Base-by-base conservation (phyloP, 169 alveolate genomes). In the Plasmodium chabaudi region DNA sequence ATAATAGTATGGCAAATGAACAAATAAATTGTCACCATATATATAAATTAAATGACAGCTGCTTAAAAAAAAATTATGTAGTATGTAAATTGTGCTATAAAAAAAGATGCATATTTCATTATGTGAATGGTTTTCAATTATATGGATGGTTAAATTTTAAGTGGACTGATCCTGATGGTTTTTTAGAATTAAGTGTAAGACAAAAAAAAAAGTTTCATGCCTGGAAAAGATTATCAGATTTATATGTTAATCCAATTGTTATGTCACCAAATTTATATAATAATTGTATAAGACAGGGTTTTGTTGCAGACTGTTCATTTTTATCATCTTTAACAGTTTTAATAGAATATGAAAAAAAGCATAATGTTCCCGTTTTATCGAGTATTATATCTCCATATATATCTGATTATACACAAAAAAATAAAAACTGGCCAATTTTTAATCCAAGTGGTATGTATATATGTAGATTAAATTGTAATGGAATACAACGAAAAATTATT, bases 291-390 rank as follows among this genome's bases (percentile, higher is more conserved):
- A 93, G 93, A 44, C 98, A 97, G 82, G 98, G 98, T 10, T 96
- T 95, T 88, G 97, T 97, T 12, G 99, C 98, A 0, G 99, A 97
- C 88, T 97, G 99, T 86, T 96, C 98, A 15, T 97, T 97, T 69
- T 91, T 97, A 12, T 92, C 97, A 3, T 92, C 96, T 25, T 86
- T 97, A 55, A 97, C 99, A 0, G 95, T 95, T 27, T 90, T 97
- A 42, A 95, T 97, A 23, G 98, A 97, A 67, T 95, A 94, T 75
- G 98, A 97, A 75, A 72, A 87, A 65, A 88, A 93, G 46, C 93
- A 93, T 74, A 71, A 87, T 17, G 82, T 92, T n/a, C 95, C 96
- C 10, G 88, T 97, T 59, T 77, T 97, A 25, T 84, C 64, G 17
- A 68, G 46, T 87, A 72, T 87, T 69, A 87, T 71, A 57, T 71